Percentiles rank a stretch among this genome's conserved stretches.
Conservation (phyloP, 2,329 filamentous ascomycete genomes). For the Tolypocladium tundrense region DNA sequence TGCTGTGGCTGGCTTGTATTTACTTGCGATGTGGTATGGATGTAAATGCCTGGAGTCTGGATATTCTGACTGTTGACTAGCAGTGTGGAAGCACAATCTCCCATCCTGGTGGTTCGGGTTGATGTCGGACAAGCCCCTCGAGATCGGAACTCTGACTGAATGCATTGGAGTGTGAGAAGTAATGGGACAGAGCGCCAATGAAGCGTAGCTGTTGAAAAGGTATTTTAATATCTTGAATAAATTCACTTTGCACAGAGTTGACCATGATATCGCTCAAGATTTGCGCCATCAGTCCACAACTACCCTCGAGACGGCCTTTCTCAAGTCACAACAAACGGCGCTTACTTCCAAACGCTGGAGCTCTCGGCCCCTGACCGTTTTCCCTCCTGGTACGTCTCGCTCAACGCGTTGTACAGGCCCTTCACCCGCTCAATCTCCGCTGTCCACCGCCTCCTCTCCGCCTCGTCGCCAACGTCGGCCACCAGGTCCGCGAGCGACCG, state of each 20-base stretch:
- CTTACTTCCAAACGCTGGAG: conserved; percentile 37
- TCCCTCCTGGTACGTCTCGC: conserved; percentile 37
- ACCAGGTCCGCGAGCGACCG: conserved; percentile 32
- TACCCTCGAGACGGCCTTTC: background rate
- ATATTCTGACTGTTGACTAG: background rate
- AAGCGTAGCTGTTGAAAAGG: background rate
- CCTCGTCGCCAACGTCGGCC: conserved; percentile 21
- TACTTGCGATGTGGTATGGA: no score
- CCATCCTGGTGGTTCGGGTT: background rate
- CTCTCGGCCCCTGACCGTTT: conserved; percentile 31
- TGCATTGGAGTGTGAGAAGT: background rate
- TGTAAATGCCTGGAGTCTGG: background rate
- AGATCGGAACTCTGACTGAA: no score
- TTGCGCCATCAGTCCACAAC: background rate
- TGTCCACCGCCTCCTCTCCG: conserved; percentile 21
- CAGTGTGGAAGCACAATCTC: background rate
- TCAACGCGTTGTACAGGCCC: conserved; percentile 33
- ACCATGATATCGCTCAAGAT: background rate
- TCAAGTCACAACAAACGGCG: background rate
- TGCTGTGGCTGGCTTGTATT: background rate
- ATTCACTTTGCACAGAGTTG: no score
- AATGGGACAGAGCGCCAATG: background rate
- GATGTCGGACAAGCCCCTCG: no score
- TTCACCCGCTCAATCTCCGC: conserved; percentile 38
- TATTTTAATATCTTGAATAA: no score